Evolutionary conservation across 2,329 filamentous ascomycete genomes (phyloP).

Genomic region (Xylaria digitata): DNA sequence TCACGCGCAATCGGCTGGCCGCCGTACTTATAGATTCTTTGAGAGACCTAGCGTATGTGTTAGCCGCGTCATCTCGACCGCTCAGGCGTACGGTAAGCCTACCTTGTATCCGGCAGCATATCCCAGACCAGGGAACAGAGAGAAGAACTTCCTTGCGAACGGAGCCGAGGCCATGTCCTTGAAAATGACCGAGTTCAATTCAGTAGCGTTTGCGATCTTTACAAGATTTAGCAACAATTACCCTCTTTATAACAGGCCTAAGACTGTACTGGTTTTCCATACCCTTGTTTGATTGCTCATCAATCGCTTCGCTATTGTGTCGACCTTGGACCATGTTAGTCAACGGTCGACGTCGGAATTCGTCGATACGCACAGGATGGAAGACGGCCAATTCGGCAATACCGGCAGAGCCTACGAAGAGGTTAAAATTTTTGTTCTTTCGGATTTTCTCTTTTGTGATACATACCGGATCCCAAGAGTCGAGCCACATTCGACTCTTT

Average conservation of each 20-base stretch:
- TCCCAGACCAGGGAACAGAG: conserved; percentile 94
- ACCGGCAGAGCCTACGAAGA: conserved; percentile 66
- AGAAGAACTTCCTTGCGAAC: conserved; percentile 83
- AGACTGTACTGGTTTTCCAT: conserved; percentile 41
- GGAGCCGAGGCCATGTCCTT: conserved; percentile 83
- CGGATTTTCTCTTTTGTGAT: neutral
- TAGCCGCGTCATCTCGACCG: conserved; percentile 9
- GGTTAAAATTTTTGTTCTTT: conserved; percentile 25
- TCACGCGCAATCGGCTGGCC: conserved; percentile 96
- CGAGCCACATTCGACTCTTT: conserved; percentile 90
- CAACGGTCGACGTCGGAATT: conserved; percentile 31
- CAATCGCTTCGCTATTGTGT: conserved; percentile 97
- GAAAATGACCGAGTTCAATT: conserved; percentile 94
- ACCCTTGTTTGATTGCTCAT: conserved; percentile 96
- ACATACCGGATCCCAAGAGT: conserved; percentile 87
- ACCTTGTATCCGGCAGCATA: conserved; percentile 98
- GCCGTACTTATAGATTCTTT: conserved; percentile 98
- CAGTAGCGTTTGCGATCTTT: conserved; percentile 53
- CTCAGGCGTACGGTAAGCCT: conserved; percentile 34
- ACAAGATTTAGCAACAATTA: conserved; percentile 27
- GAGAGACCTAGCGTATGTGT: conserved; percentile 70
- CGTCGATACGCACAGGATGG: conserved; percentile 65
- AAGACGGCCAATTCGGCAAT: conserved; percentile 76
- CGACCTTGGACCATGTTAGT: conserved; percentile 70
- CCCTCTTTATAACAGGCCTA: neutral